Evolutionary conservation across 2,329 filamentous ascomycete species (phyloP), one percentile per base, ranked within the genome.

Genomic region (Aspergillus melleus): DNA sequence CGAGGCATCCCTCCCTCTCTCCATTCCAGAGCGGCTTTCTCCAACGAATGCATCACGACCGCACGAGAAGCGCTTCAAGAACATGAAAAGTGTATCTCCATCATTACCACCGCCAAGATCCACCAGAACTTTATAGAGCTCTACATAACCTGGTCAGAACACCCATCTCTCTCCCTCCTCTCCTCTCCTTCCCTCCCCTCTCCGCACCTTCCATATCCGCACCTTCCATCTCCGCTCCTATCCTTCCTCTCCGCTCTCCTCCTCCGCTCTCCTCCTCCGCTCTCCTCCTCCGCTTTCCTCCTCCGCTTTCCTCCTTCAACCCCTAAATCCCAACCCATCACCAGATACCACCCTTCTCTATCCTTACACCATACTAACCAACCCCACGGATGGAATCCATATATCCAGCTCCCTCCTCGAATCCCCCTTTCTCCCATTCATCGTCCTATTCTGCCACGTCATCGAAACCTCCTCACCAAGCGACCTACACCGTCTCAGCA

Each of bases 401-500:
- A 1, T 16, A 5, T 46, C 14, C 2, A 52, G 49, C 39, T 29
- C 39, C 20, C 52, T 54, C 12, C 51, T 58, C 2, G 44, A 32
- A 36, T 30, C 52, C 14, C 63, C 63, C 0, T 65, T 64, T 8
- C 57, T 61, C 8, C 61, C 63, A 11, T 65, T 60, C 47, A 63
- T 64, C 12, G 36, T 65, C 29, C 55, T 63, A 3, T 61, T 65
- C 57, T 65, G 61, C 57, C 55, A 61, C 53, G 57, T 57, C 16
- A 57, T 65, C 14, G 61, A 65, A 42, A 64, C 61, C 1, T 60
- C 59, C 29, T 52, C 61, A 4, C 22, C 42, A 4, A 53, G 50
- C 10, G 61, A 65, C 16, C 36, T 42, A 16, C 14, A 14, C 14
- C 36, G 36, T 8, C 36, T 42, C 14, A 14, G 36, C 36, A 20